Base-by-base conservation (phyloP, 2,329 filamentous ascomycete species). In the Hypoxylon sp. region DNA sequence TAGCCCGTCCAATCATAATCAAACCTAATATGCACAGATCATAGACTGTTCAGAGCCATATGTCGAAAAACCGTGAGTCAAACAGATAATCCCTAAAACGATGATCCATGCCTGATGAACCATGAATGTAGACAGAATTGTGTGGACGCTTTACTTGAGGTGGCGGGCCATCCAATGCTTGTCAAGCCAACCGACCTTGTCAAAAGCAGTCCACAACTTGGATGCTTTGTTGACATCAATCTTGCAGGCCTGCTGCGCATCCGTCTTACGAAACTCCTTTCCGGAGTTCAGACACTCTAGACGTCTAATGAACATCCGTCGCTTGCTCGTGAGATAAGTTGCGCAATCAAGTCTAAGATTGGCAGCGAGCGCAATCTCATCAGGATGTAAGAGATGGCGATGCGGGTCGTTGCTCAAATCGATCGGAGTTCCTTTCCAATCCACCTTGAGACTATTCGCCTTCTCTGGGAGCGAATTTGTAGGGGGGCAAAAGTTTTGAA, bases 181-280 rank as follows among this genome's bases (percentile, higher is more conserved):
- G 4, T 92, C 85, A 70, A 97, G 89, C 93, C 94, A 97, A 73
- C 92, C 92, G 39, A 96, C 92, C 74, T 90, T 91, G 54, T 97
- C 92, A 77, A 93, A 98, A 5, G 94, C 94, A 39, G 90, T 90
- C 92, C 94, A 97, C 51, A 98, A 85, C 80, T 95, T 95, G 72
- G 93, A 97, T 2, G 94, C 94, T 84, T 98, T 98, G 85, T 98
- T 98, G 79, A 98, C 95, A 76, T 98, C 95, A 71, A 98, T 97
- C 84, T 97, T 97, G 86, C 94, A 97, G n/a, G 93, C 94, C 79
- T 97, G 93, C 80, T 98, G 95, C 4, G 94, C 94, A 78, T 97
- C 93, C 1, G 95, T 98, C 87, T 97, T 97, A 79, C 93, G 91
- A 80, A 97, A 98, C 76, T 94, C 92, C 80, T 97, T 96, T 77